phyloP scores from a whole-genome alignment of 192 early-diverging fungal species.

The Entomortierella beljakovae region DNA sequence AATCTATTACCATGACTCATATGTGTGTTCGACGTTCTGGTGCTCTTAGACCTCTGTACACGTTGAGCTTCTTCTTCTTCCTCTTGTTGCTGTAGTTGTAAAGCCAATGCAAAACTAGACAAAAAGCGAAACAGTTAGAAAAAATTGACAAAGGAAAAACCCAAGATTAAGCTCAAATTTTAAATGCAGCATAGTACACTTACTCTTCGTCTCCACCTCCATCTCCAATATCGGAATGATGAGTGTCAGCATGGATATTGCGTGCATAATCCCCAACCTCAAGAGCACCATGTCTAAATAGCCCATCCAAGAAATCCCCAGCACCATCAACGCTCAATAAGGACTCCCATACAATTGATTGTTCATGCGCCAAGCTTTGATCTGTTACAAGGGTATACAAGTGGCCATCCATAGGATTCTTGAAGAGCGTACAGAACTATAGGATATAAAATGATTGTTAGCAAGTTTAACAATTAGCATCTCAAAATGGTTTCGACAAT shows the following conservation, averaged over 20 bases:
- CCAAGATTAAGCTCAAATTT: background rate
- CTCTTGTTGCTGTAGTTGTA: constrained; percentile 57
- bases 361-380: constrained; percentile 70
- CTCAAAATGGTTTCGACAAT: background rate
- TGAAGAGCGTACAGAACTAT: constrained; percentile 80
- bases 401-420: constrained; percentile 61
- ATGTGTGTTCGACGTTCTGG: constrained; percentile 19
- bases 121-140: background rate
- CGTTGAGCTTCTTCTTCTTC: constrained; percentile 52
- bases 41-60: constrained; percentile 20
- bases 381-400: constrained; percentile 79
- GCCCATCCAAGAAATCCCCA: constrained; percentile 71
- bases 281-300: constrained; percentile 56
- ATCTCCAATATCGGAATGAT: constrained; percentile 12
- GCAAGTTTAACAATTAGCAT: background rate
- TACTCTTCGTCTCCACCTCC: constrained; percentile 63
- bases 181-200: background rate
- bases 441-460: background rate
- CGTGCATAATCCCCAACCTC: constrained; percentile 56
- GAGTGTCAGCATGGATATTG: constrained; percentile 45
- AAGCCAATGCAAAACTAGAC: constrained; percentile 54
- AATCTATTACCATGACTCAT: background rate
- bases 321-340: constrained; percentile 69
- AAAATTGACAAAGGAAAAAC: background rate
- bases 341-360: constrained; percentile 79